phyloP scores from a whole-genome alignment of 495 filamentous ascomycete species.

The Penicillium turbatum region DNA sequence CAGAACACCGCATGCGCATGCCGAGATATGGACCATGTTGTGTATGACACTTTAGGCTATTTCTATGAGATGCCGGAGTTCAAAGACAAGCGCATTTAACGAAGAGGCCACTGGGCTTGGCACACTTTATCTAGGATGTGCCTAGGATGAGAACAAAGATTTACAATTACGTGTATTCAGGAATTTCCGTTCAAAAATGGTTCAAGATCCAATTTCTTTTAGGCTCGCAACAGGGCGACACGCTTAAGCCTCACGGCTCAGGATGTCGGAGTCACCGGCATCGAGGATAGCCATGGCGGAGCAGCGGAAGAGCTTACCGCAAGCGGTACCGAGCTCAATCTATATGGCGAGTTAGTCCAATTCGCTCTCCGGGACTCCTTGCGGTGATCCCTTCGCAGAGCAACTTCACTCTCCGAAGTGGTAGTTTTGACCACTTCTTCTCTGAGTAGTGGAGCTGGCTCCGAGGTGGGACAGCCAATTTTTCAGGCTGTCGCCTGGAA shows the following conservation, averaged over 20 bases:
- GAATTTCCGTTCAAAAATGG: constrained; percentile 6
- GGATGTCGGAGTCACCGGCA: constrained; percentile 97
- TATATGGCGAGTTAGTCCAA: constrained; percentile 40
- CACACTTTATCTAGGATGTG: not conserved
- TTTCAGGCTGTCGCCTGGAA: constrained; percentile 4
- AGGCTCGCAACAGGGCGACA: constrained; percentile 4
- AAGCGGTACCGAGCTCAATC: constrained; percentile 96
- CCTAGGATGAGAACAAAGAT: constrained; percentile 1
- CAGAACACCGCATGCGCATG: not conserved
- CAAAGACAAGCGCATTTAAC: not conserved
- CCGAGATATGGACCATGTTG: constrained; percentile 2
- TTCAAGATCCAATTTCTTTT: constrained; percentile 9
- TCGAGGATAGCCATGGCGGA: constrained; percentile 94
- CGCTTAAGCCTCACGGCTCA: constrained; percentile 38
- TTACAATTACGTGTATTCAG: constrained; percentile 9
- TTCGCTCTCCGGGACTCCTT: constrained; percentile 28
- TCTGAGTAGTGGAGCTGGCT: constrained; percentile 31
- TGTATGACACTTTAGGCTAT: constrained; percentile 11
- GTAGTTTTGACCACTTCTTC: constrained; percentile 25
- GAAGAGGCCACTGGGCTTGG: not conserved
- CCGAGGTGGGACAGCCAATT: constrained; percentile 17
- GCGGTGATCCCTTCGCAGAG: constrained; percentile 42
- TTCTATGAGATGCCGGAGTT: constrained; percentile 5
- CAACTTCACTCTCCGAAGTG: constrained; percentile 60
- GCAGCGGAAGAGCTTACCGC: constrained; percentile 80